These are phyloP conservation scores for Boletus tomentosulus DNA, from an alignment of 768 basidiomycete genomes.

Conservation along the genomic window DNA sequence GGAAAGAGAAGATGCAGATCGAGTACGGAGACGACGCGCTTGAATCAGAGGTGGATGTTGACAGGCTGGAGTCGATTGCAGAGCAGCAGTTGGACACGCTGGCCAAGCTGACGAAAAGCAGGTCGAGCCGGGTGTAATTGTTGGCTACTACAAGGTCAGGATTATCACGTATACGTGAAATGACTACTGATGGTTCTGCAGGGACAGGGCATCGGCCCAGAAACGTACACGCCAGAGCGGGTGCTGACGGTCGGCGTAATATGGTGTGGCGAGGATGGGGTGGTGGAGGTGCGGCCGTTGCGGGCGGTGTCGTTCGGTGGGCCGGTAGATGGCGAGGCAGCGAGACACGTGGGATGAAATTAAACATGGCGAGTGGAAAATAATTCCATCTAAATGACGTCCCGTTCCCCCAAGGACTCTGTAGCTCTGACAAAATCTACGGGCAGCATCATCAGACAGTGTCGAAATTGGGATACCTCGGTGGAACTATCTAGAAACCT, in stretches of 20 bases:
- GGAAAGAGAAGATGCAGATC: too few relatives aligned
- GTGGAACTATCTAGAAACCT: neutral
- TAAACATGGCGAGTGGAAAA: constrained; percentile 25
- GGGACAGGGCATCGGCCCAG: constrained; percentile 56
- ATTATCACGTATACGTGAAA: too few relatives aligned
- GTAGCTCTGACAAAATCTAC: too few relatives aligned
- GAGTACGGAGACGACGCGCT: too few relatives aligned
- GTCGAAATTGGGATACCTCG: too few relatives aligned
- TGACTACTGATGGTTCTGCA: constrained; percentile 18
- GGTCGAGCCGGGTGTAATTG: constrained; percentile 27
- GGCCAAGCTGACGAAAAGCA: constrained; percentile 23
- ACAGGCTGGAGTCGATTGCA: constrained; percentile 8
- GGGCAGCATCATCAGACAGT: too few relatives aligned
- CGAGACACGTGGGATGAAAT: constrained; percentile 3
- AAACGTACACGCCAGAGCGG: constrained; percentile 56
- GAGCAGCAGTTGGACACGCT: too few relatives aligned
- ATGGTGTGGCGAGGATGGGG: constrained; percentile 5
- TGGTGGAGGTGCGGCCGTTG: constrained; percentile 16
- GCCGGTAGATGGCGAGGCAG: constrained; percentile 19
- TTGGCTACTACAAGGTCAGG: constrained; percentile 10
- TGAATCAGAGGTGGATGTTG: constrained; percentile 36
- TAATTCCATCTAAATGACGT: neutral
- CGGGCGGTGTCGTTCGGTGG: constrained; percentile 28
- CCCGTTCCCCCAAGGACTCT: too few relatives aligned
- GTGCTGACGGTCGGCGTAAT: constrained; percentile 45